Base-by-base conservation (phyloP, 352 stramenopile species). In the Globisporangium camurandrum region DNA sequence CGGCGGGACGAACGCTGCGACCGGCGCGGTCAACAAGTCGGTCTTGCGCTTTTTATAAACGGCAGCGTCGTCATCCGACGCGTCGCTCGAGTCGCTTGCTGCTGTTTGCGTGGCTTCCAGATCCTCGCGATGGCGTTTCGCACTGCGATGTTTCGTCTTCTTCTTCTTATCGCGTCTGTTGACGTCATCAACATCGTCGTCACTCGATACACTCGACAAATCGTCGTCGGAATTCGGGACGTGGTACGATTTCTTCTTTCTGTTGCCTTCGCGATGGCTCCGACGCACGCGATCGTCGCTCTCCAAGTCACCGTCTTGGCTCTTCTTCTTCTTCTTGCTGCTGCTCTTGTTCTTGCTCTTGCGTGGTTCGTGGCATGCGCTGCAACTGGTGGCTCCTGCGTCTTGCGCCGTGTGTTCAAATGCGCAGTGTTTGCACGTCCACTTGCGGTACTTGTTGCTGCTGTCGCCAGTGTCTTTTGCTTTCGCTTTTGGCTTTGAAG, bases 151-250 rank as follows among this genome's bases (percentile, higher is more conserved):
- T 19, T 46, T 53, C 45, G 65, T 73, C 55, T 67, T 69, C 24
- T 48, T 40, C 17, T 41, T 44, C 19, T 43, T 30, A 19, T 57
- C 62, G 43, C 49, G 41, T 22, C 51, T 52, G 3, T 19, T 28
- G 11, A 17, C 22, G 5, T 22, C n/a, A 1, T 12, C 41, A 34
- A 34, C 30, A 1, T 34, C 8, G 12, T 58, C 56, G 34, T 61
- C 67, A 19, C 67, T 63, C n/a, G 64, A 64, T 1, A 65, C 69
- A 24, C 64, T 77, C 3, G 86, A 47, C 37, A 91, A 77, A 30
- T 93, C 83, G 30, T 91, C 81, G 51, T 94, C 84, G 40, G 81
- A 94, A 51, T 85, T 76, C 7, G 75, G 82, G 8, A 93, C 65
- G 41, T 74, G 77, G 59, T 94, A 93, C 42, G 80, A 86, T 43